Base-by-base conservation (phyloP, 225 moss, liverwort and hornwort species). In the Antitrichia curtipendula region DNA sequence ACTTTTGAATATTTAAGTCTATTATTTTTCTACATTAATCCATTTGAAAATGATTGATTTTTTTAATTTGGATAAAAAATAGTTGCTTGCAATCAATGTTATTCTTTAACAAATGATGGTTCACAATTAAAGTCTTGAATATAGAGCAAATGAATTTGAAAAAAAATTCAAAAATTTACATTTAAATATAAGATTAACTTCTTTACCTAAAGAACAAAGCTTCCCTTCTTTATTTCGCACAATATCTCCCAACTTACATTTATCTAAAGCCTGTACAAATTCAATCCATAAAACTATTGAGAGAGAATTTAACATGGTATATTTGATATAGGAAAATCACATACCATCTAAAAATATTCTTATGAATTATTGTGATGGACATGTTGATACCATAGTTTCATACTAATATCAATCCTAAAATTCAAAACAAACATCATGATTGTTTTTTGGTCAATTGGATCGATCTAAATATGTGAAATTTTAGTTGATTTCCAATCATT, bases 171-270 rank as follows among this genome's bases (percentile, higher is more conserved):
- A 32, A 13, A 43, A 5, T 78, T 83, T 25, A 22, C 10, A 63
- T 65, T 75, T 36, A 16, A 72, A 53, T 52, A 31, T n/a, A 31
- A 10, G 10, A 75, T 47, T 25, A 82, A 36, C 6, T 24, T 84
- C n/a, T 24, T 84, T 78, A 91, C 91, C 93, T 86, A 86, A 40
- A 50, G 93, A 88, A 57, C 60, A 84, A 53, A 94, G 91, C 61
- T 92, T 94, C 16, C 90, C 93, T 84, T 91, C 84, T 88, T 94
- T 94, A 22, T 45, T 73, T 86, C 94, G 89, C n/a, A 94, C 83
- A 72, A 90, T 88, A 71, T 89, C 93, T 23, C 94, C 94, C 29
- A 94, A 88, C 29, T 91, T 91, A 85, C 94, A 94, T 82, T 94
- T 94, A 77, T 94, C 93, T 13, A 94, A 88, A 75, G 94, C 94